Percentiles rank a stretch among this genome's conserved stretches.
These are phyloP conservation scores for Suzukiozyma palmioleophila DNA, from an alignment of 1,139 yeast species.

Conservation along the genomic window DNA sequence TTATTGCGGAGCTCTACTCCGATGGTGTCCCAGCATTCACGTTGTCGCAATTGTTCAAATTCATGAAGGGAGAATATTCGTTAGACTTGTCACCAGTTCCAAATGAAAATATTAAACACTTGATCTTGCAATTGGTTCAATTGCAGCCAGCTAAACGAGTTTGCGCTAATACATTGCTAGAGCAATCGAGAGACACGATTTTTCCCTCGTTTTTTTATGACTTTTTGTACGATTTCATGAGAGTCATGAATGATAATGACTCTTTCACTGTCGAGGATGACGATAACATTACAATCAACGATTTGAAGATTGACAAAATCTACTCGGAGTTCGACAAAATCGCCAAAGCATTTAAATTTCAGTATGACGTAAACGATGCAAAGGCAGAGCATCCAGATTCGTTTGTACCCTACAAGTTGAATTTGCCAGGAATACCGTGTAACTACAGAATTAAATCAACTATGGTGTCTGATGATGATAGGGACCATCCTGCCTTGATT, in stretches of 20 bases:
- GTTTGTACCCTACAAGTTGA: constrained; percentile 41
- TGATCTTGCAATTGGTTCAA: constrained; percentile 60
- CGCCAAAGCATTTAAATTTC: constrained; percentile 42
- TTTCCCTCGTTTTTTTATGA: constrained; percentile 74
- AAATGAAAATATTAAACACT: constrained; percentile 44
- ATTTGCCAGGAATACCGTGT: constrained; percentile 45
- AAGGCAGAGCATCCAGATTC: neutral
- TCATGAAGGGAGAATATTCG: constrained; percentile 60
- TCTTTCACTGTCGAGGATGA: constrained; percentile 15
- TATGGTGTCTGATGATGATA: constrained; percentile 15
- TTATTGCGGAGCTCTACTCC: constrained; percentile 79
- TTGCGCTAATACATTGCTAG: constrained; percentile 51
- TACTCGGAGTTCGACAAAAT: constrained; percentile 55
- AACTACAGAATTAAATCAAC: constrained; percentile 41
- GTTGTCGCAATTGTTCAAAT: constrained; percentile 80
- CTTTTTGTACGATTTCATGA: constrained; percentile 66
- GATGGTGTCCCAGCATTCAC: constrained; percentile 89
- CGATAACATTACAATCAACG: constrained; percentile 40
- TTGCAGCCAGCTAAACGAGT: constrained; percentile 59
- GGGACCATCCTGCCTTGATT: constrained; percentile 55
- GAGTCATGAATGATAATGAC: constrained; percentile 26
- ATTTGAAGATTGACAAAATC: constrained; percentile 54
- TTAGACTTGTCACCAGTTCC: constrained; percentile 59
- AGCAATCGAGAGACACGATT: constrained; percentile 40
- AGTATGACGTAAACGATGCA: constrained; percentile 16